These are phyloP conservation scores for Cercospora canescens DNA, from an alignment of 2,329 filamentous ascomycete genomes.

Conservation along the genomic window DNA sequence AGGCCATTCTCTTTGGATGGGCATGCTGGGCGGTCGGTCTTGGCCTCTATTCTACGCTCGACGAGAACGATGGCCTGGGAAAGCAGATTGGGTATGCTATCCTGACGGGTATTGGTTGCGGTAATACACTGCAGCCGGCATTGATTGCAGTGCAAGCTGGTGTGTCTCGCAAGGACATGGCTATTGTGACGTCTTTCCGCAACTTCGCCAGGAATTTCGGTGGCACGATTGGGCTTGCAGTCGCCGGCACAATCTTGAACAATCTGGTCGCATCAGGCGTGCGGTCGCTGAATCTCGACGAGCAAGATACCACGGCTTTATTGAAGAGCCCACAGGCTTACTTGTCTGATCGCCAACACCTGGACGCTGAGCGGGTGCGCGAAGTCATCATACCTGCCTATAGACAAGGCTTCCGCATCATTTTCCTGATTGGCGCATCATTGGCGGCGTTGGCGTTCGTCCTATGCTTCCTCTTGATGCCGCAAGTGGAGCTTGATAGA, in stretches of 20 bases:
- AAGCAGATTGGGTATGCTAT: constrained; percentile 58
- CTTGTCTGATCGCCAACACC: constrained; percentile 25
- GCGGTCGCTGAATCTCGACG: constrained; percentile 9
- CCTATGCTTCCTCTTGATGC: constrained; percentile 39
- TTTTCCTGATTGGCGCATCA: constrained; percentile 42
- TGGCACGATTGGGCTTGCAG: constrained; percentile 35
- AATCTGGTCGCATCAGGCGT: constrained; percentile 16
- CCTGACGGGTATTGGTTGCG: constrained; percentile 54
- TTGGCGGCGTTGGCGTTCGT: constrained; percentile 39
- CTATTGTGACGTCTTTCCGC: constrained; percentile 54
- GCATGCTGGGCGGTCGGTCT: constrained; percentile 22
- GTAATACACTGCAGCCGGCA: constrained; percentile 56
- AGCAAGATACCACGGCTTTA: constrained; percentile 13
- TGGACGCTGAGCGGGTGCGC: constrained; percentile 33
- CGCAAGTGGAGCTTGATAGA: constrained; percentile 32
- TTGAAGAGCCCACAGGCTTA: constrained; percentile 17
- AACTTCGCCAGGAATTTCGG: constrained; percentile 50
- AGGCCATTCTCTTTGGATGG: constrained; percentile 46
- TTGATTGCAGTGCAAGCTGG: constrained; percentile 58
- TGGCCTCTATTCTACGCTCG: constrained; percentile 22
- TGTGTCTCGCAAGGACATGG: constrained; percentile 48
- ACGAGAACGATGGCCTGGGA: constrained; percentile 42
- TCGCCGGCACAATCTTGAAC: constrained; percentile 21
- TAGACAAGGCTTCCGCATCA: constrained; percentile 40
- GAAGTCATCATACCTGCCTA: constrained; percentile 35